Base-by-base conservation (phyloP, 352 stramenopile species). In the Phytophthora constricta region DNA sequence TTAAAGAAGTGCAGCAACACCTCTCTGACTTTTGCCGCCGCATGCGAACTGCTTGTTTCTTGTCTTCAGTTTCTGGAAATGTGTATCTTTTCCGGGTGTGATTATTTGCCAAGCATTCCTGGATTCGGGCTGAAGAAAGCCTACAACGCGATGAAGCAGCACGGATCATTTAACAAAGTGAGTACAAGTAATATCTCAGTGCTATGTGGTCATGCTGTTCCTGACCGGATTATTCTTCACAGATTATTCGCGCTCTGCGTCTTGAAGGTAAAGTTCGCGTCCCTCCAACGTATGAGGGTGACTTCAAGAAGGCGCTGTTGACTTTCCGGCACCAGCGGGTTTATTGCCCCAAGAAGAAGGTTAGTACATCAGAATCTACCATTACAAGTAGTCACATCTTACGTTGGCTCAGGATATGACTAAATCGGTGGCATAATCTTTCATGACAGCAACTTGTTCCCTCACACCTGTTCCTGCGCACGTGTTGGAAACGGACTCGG, bases 51-150 rank as follows among this genome's bases (percentile, higher is more conserved):
- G n/a, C n/a, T n/a, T n/a, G n/a, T n/a, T n/a, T n/a, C n/a, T n/a
- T 37, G 19, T 52, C 19, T 23, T 48, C 27, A 95, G 87, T 93
- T 95, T 63, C 66, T 95, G 2, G 85, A 95, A 34, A 95, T 97
- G 90, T 98, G 92, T 62, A 96, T 98, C 33, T 86, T 98, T 59
- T 95, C 87, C 19, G 92, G 92, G 2, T 98, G 92, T 70, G 92
- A 98, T 65, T 98, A 97, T 47, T 63, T 96, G 3, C 49, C 85
- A 17, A 93, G 82, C 41, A 82, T 97, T 23, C 70, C 85, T 37
- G 86, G 89, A 2, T 82, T 97, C 58, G 92, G 92, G 1, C 66
- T 97, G 27, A 94, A 94, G 58, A 93, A 86, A 53, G 80, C 87
- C 19, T 90, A 95, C 63, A 59, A 54, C 7, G 70, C 87, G 11